Evolutionary conservation across 1,284 basidiomycete species (phyloP), one percentile per base, ranked within the genome.

Genomic region (Austroboletus niveus): DNA sequence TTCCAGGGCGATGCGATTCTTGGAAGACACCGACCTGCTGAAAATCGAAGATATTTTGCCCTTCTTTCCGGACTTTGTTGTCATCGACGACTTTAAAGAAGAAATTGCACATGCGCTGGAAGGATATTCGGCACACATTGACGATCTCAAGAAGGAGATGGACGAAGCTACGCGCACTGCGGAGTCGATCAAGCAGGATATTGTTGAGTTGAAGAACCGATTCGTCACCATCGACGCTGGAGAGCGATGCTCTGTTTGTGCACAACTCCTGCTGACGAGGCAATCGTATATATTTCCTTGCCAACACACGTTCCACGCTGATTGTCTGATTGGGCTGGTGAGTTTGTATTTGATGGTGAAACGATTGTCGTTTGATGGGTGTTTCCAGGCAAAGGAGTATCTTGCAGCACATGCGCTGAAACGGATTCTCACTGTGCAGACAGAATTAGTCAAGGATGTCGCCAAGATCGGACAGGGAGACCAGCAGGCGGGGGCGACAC

Each of bases 221-320:
- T 98, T 98, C 67, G 85, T 99, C 45, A 94, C 93, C 0, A 85
- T 99, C 53, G 92, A 97, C 60, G 81, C 86, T 17, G 84, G 83
- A 54, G 95, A 98, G 61, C 82, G 84, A 59, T 99, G 97, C 65
- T 87, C 87, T 24, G 78, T 81, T 39, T 99, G 97, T 71, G 79
- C 80, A 12, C 77, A 82, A 54, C 75, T 84, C 36, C 76, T 99
- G 48, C 72, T 97, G 45, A 87, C 85, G 29, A 77, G 97, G 52
- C 94, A 97, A 66, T 98, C 98, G 69, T 99, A 99, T 72, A 92
- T 97, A 44, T 99, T 99, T 75, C 95, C 95, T 10, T 99, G 97
- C 71, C 91, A 95, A 61, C 95, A 98, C 66, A 84, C 86, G 10
- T 97, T 97, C 82, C 94, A 97, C 71, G 92, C 92, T 8, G 94